phyloP scores from a whole-genome alignment of 768 basidiomycete species.

The Tremella mesenterica region DNA sequence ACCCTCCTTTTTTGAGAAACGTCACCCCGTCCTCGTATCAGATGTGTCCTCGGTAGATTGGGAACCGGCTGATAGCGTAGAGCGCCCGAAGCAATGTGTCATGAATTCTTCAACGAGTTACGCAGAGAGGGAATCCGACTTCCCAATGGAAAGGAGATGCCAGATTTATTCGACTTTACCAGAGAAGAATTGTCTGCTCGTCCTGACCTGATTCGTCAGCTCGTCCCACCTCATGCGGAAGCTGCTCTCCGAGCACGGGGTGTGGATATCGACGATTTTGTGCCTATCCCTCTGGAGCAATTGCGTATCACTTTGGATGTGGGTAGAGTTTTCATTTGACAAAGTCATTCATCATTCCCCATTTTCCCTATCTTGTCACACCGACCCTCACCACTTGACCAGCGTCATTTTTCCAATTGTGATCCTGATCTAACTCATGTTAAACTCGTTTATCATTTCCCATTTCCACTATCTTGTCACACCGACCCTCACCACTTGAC shows the following conservation, averaged over 20 bases:
- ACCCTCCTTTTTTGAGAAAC: not conserved
- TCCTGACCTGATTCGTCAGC: slow-evolving; percentile 82
- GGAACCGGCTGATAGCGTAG: slow-evolving; percentile 46
- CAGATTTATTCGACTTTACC: slow-evolving; percentile 87
- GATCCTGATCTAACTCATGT: too few species aligned
- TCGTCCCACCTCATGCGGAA: slow-evolving; percentile 86
- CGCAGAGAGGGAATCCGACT: slow-evolving; percentile 81
- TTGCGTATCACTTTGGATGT: slow-evolving; percentile 82
- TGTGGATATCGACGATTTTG: slow-evolving; percentile 81
- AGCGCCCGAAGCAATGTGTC: slow-evolving; percentile 52
- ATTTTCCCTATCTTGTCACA: too few species aligned
- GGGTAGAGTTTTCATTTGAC: too few species aligned
- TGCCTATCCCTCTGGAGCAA: slow-evolving; percentile 95
- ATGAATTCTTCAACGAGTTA: slow-evolving; percentile 92
- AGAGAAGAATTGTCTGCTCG: slow-evolving; percentile 94
- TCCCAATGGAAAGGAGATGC: slow-evolving; percentile 96
- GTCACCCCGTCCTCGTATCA: too few species aligned
- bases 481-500: too few species aligned
- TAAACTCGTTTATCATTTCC: too few species aligned
- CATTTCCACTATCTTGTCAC: too few species aligned
- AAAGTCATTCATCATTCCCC: too few species aligned
- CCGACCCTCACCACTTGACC: too few species aligned
- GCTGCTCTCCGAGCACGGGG: slow-evolving; percentile 74
- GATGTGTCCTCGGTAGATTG: too few species aligned
- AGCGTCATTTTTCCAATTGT: too few species aligned